Evolutionary conservation across 768 basidiomycete species (phyloP).

Genomic region (Dioszegia hungarica): DNA sequence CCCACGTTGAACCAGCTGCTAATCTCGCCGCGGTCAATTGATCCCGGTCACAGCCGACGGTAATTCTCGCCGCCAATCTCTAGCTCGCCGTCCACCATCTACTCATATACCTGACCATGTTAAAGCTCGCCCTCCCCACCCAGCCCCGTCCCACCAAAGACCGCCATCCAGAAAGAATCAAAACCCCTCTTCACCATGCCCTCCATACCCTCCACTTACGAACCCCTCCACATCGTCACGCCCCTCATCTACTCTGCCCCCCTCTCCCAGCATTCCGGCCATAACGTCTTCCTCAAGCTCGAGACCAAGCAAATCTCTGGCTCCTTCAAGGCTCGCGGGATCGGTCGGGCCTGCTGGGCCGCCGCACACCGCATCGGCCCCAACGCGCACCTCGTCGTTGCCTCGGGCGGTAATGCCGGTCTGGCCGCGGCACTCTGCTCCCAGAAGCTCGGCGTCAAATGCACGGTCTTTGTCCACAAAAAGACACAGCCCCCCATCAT

Average conservation of each 20-base stretch:
- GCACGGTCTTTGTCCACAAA: constrained; percentile 16
- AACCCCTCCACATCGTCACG: not conserved
- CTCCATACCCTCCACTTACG: not conserved
- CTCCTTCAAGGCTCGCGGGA: constrained; percentile 1
- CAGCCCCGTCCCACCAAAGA: no score
- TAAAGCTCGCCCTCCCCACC: no score
- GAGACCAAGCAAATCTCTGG: not conserved
- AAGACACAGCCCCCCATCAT: constrained; percentile 9
- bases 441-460: constrained; percentile 11
- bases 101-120: no score
- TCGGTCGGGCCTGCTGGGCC: not conserved
- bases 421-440: constrained; percentile 3
- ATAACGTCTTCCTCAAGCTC: not conserved
- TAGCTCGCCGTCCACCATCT: no score
- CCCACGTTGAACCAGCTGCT: no score
- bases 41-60: no score
- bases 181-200: not conserved
- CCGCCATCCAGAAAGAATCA: not conserved
- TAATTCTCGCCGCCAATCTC: no score
- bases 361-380: not conserved
- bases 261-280: not conserved
- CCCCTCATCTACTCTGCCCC: not conserved
- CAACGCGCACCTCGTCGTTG: constrained; percentile 8
- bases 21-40: no score
- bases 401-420: constrained; percentile 23